A percentile compares a stretch with the other conserved stretches of the same genome.
These are phyloP conservation scores for Linaria vulgaris DNA, from an alignment of 257 asterid species.

Conservation along the genomic window DNA sequence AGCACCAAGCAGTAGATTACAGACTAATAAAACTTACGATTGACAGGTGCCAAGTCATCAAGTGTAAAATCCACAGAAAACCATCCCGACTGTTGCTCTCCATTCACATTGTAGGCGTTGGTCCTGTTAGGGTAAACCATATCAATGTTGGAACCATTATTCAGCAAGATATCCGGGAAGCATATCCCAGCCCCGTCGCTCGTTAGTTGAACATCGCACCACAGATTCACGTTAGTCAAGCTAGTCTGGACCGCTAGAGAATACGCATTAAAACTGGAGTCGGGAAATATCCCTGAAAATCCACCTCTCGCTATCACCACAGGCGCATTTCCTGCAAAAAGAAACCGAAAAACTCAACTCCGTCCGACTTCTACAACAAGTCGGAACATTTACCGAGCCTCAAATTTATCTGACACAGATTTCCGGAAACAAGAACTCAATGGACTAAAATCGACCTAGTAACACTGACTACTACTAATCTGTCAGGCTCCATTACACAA, in stretches of 20 bases:
- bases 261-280: conserved; percentile 61
- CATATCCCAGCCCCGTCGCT: conserved; percentile 82
- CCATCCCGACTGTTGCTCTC: conserved; percentile 52
- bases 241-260: conserved; percentile 33
- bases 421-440: background rate
- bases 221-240: conserved; percentile 32
- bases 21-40: conserved; percentile 47
- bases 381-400: background rate
- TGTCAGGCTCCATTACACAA: background rate
- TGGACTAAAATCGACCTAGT: background rate
- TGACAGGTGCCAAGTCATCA: conserved; percentile 40
- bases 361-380: conserved; percentile 5
- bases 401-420: background rate
- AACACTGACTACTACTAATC: background rate
- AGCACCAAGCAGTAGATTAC: background rate
- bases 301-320: conserved; percentile 79
- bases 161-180: conserved; percentile 56
- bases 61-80: conserved; percentile 67
- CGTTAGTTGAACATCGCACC: conserved; percentile 91
- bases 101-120: conserved; percentile 55
- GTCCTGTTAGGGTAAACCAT: background rate
- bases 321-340: conserved; percentile 57
- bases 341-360: background rate
- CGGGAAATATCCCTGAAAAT: conserved; percentile 78
- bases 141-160: conserved; percentile 49